Evolutionary conservation across 306 rosid species (phyloP), one percentile per base, ranked within the genome.

Genomic region (Mimosa bimucronata): DNA sequence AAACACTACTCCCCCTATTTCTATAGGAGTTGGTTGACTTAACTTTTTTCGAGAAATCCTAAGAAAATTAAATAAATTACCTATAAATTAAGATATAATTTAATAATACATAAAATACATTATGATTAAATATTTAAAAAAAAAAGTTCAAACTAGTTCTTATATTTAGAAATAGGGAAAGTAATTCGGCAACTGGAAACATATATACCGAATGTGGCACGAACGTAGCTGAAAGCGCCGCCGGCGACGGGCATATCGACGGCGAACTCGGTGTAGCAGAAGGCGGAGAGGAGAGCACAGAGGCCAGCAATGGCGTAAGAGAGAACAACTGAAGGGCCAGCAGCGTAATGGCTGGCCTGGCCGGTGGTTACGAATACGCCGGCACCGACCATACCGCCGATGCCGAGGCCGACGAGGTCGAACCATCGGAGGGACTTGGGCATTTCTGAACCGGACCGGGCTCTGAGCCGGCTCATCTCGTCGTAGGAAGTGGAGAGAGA

Each of bases 291-390:
- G 18, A 94, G 94, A 26, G 98, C 97, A n/a, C 97, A 94, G 88
- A 94, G 73, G 13, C 98, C 97, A 38, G 98, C 97, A 91, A 94
- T 92, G 97, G 97, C 97, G 86, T 92, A 94, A 28, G 98, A 94
- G 3, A 94, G 18, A 5, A 94, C 80, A 29, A 94, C 83, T 18
- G 97, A 85, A 0, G 98, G 98, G 4, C 98, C 98, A 2, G 94
- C 94, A 26, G n/a, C 75, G 14, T 28, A 79, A n/a, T 57, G 87
- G 64, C 83, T 75, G n/a, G 97, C 97, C 21, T 71, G 77, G 37
- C 98, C 97, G 45, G 97, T 88, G 77, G 97, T 92, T 81, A 94
- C 85, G 46, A 94, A 94, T 0, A 94, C 93, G 2, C 97, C 97
- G 72, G 98, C 94, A 46, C 98, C 97, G 77, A 94, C 90, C 98